Conservation (phyloP, 2,329 filamentous ascomycete species). For the Neoarthrinium moseri region DNA sequence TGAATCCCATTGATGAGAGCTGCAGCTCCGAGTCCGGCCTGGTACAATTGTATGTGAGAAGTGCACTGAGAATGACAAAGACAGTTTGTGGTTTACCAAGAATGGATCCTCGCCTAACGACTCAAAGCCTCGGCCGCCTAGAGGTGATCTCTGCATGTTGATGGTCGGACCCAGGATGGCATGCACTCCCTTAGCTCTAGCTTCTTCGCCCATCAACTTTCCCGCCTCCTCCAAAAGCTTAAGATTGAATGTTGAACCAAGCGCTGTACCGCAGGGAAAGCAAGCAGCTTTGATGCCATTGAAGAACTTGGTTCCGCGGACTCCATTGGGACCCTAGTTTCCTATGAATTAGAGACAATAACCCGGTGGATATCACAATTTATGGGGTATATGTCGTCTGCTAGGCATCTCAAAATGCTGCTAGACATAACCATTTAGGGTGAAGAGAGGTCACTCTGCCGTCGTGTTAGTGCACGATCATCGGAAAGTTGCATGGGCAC, state of each 20-base stretch:
- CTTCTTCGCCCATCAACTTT: constrained; percentile 50
- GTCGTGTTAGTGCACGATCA: too few relatives aligned
- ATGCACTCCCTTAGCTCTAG: constrained; percentile 56
- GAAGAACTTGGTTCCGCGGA: constrained; percentile 68
- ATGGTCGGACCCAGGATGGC: constrained; percentile 61
- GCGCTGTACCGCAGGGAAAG: constrained; percentile 57
- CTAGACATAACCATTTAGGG: too few relatives aligned
- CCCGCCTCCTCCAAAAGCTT: constrained; percentile 51
- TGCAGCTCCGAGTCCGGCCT: constrained; percentile 53
- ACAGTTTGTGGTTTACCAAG: too few relatives aligned
- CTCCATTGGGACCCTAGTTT: constrained; percentile 64
- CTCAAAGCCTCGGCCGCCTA: constrained; percentile 60
- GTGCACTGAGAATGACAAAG: too few relatives aligned
- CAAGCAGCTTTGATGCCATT: constrained; percentile 60
- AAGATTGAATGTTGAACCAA: constrained; percentile 58
- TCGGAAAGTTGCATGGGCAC: too few relatives aligned
- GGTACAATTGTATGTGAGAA: too few relatives aligned
- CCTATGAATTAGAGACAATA: too few relatives aligned
- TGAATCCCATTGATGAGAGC: constrained; percentile 55
- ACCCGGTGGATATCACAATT: too few relatives aligned
- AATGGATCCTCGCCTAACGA: constrained; percentile 59
- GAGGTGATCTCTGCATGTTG: constrained; percentile 60
- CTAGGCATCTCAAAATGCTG: too few relatives aligned
- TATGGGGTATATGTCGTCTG: too few relatives aligned
- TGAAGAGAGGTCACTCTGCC: too few relatives aligned